Evolutionary conservation across 2,329 filamentous ascomycete species (phyloP).

Genomic region (Lecanicillium sp.): DNA sequence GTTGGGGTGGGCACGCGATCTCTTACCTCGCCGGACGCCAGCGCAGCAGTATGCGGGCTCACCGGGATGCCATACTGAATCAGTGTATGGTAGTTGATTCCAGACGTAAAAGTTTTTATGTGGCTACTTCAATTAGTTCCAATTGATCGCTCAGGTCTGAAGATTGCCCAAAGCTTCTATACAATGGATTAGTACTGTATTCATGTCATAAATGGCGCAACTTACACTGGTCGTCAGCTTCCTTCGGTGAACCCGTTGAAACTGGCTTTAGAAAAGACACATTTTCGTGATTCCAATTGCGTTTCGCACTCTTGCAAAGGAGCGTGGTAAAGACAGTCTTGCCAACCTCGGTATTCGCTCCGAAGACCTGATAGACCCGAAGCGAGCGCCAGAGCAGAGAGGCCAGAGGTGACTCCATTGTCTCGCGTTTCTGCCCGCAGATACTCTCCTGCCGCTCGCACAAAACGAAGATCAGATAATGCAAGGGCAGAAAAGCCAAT

Average conservation of each 20-base stretch:
- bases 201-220: not conserved
- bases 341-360: slow-evolving; percentile 78
- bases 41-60: slow-evolving; percentile 71
- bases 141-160: not conserved
- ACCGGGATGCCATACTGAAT: slow-evolving; percentile 68
- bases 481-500: not conserved
- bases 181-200: not conserved
- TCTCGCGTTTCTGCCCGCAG: slow-evolving; percentile 9
- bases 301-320: slow-evolving; percentile 56
- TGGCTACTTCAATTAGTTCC: slow-evolving; percentile 43
- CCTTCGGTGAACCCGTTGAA: slow-evolving; percentile 64
- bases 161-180: slow-evolving; percentile 3
- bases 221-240: slow-evolving; percentile 64
- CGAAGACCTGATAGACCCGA: slow-evolving; percentile 68
- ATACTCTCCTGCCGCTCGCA: not conserved
- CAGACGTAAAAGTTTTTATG: slow-evolving; percentile 51
- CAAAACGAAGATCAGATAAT: not conserved
- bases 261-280: slow-evolving; percentile 73
- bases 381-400: slow-evolving; percentile 63
- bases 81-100: slow-evolving; percentile 47
- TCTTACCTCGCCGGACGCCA: slow-evolving; percentile 36
- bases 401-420: slow-evolving; percentile 42
- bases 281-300: slow-evolving; percentile 37
- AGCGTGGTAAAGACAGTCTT: slow-evolving; percentile 77
- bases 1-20: not conserved